Conservation (phyloP, 257 asterid genomes). For the Jaltomata sinuosa region DNA sequence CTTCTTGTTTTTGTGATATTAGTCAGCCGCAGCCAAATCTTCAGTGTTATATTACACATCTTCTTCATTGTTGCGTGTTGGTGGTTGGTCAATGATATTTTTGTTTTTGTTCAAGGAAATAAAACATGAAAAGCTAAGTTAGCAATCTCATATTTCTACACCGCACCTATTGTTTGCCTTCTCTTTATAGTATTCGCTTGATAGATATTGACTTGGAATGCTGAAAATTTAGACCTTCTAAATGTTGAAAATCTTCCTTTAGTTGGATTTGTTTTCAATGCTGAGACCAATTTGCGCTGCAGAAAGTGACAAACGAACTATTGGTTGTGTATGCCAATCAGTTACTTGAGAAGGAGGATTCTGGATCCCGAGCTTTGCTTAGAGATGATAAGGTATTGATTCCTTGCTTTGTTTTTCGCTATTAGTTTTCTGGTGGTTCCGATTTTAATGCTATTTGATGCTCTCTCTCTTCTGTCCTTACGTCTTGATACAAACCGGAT, state of each 20-base stretch:
- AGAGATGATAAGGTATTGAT: slow-evolving; percentile 21
- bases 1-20: neutral
- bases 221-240: neutral
- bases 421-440: neutral
- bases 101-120: neutral
- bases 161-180: neutral
- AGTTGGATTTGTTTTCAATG: neutral
- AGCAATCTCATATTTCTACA: neutral
- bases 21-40: neutral
- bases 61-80: neutral
- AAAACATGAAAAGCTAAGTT: neutral
- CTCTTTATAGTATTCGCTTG: neutral
- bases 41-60: neutral
- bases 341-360: slow-evolving; percentile 43
- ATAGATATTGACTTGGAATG: neutral
- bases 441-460: neutral
- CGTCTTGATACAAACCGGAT: neutral
- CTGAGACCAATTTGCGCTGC: neutral
- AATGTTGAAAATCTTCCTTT: neutral
- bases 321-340: slow-evolving; percentile 21
- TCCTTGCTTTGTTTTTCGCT: neutral
- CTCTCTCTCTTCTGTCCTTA: neutral
- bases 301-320: slow-evolving; percentile 33
- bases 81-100: neutral
- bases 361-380: slow-evolving; percentile 39